Base-by-base conservation (phyloP, 2,329 filamentous ascomycete species). In the Fulvia fulva region DNA sequence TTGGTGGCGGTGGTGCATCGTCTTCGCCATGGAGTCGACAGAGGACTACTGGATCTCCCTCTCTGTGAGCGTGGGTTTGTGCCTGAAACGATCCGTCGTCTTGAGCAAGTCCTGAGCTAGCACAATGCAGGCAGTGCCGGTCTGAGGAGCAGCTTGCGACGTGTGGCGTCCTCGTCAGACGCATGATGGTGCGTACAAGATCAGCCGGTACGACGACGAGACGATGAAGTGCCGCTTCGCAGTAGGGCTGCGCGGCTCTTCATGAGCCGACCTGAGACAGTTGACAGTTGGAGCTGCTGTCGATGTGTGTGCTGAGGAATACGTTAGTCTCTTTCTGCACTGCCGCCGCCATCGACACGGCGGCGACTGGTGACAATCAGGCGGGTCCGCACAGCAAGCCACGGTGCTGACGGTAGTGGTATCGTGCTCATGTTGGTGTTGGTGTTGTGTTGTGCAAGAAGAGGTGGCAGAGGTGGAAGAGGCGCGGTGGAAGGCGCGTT, bases 141-240 rank as follows among this genome's bases (percentile, higher is more conserved):
- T 41, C 46, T 46, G 16, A 37, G 28, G 23, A 37, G 30, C 19
- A 26, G 30, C 22, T 41, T 60, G 58, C 55, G 41, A 57, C 55
- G 45, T 19, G 54, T 57, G 58, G 58, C 58, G 58, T 57, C 49
- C 8, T 45, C 23, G 57, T 59, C 34, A 45, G 14, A 46, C 41
- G 32, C 44, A 37, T 37, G 30, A 32, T n/a, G 2, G 19, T 9
- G 14, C 3, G 49, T 8, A 46, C 51, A 22, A 57, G 50, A 57
- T 55, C 44, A 55, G 51, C 25, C 23, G 32, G 28, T 55, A 34
- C n/a, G 25, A 55, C 26, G 14, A n/a, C 2, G 28, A 26, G 26
- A 22, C 4, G 43, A 21, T 51, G 28, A 25, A 28, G 51, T 51
- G 51, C 56, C 50, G 49, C 43, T 25, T 50, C 45, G 37, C 53